phyloP scores from a whole-genome alignment of 2,329 filamentous ascomycete species.

The Kalmusia sp. region DNA sequence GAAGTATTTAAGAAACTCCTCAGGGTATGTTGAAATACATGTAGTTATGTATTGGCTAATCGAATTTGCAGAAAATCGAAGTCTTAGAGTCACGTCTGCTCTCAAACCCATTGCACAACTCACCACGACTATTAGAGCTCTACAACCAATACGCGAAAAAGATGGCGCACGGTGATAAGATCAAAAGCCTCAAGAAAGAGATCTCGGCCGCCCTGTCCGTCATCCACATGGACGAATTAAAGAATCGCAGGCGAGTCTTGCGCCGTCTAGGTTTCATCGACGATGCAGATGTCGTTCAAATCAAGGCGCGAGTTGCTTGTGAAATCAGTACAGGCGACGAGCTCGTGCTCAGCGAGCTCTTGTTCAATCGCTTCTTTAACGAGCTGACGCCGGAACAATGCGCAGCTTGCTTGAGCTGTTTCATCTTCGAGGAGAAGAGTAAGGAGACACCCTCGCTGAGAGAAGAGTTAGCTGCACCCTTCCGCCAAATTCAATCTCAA shows the following conservation, averaged over 20 bases:
- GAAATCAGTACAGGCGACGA: constrained; percentile 98
- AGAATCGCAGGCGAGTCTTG: constrained; percentile 92
- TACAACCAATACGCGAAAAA: constrained; percentile 90
- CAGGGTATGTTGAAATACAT: constrained; percentile 53
- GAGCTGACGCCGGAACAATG: constrained; percentile 87
- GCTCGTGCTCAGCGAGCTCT: constrained; percentile 86
- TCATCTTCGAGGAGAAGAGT: constrained; percentile 97
- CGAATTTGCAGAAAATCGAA: constrained; percentile 79
- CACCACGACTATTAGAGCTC: constrained; percentile 79
- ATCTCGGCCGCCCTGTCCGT: constrained; percentile 86
- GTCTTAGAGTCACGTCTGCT: constrained; percentile 90
- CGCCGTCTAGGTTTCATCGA: constrained; percentile 95
- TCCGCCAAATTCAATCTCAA: constrained; percentile 84
- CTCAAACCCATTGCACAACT: constrained; percentile 89
- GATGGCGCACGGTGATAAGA: constrained; percentile 75
- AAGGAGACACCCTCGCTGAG: constrained; percentile 74
- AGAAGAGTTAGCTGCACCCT: constrained; percentile 86
- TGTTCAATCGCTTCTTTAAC: constrained; percentile 99
- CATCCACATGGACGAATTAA: constrained; percentile 93
- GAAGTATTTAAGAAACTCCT: constrained; percentile 93
- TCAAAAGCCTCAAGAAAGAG: constrained; percentile 87
- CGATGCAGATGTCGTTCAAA: constrained; percentile 90
- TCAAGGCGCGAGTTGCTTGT: constrained; percentile 96
- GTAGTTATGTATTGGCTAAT: not conserved
- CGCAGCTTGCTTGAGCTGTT: constrained; percentile 86